Evolutionary conservation across 768 basidiomycete species (phyloP).

Genomic region (Basidioascus undulatus): DNA sequence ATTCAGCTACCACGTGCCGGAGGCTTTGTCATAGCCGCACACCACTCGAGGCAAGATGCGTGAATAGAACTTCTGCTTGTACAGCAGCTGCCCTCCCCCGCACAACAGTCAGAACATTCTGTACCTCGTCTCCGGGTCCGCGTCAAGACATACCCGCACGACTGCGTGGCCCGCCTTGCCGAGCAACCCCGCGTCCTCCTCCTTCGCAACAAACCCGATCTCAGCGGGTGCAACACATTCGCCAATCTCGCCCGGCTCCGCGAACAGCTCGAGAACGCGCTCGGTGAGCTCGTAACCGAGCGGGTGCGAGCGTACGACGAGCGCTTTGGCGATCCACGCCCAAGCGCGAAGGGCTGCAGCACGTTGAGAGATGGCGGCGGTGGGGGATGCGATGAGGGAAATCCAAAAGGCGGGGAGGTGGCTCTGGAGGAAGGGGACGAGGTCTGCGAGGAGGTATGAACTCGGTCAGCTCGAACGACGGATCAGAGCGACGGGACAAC

Average conservation of each 20-base stretch:
- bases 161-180: constrained; percentile 56
- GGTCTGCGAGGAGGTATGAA: constrained; percentile 21
- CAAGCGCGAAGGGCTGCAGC: neutral
- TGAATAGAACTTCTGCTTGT: constrained; percentile 33
- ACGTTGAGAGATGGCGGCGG: neutral
- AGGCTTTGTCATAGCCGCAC: constrained; percentile 31
- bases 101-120: neutral
- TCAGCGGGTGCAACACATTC: constrained; percentile 37
- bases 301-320: constrained; percentile 50
- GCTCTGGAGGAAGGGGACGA: constrained; percentile 9
- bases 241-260: constrained; percentile 51
- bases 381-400: neutral
- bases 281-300: constrained; percentile 33
- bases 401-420: constrained; percentile 27
- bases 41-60: constrained; percentile 50
- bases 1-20: too few species aligned
- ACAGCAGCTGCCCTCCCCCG: constrained; percentile 21
- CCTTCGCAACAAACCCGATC: constrained; percentile 37
- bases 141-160: constrained; percentile 33
- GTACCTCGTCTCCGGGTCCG: neutral
- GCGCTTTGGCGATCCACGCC: constrained; percentile 45
- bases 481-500: neutral
- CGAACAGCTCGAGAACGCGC: constrained; percentile 42
- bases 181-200: constrained; percentile 35
- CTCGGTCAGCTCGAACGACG: constrained; percentile 22